Conservation (phyloP, 805 yeast genomes). For the Schwanniomyces polymorphus region DNA sequence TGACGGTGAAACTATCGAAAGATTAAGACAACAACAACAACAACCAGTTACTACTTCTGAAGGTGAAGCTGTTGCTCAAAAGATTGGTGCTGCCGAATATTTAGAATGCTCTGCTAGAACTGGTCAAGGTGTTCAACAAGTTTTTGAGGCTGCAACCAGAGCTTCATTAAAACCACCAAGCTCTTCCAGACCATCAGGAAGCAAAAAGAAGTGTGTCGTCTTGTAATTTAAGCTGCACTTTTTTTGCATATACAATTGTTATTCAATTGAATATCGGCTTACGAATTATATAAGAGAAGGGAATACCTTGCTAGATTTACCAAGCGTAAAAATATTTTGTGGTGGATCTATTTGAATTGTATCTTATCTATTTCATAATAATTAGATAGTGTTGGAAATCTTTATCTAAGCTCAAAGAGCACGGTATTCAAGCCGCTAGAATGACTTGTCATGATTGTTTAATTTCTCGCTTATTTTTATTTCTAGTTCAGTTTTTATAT, state of each 20-base stretch:
- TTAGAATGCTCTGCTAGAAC: conserved; percentile 92
- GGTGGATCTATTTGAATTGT: background rate
- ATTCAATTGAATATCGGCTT: background rate
- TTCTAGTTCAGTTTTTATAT: conserved; percentile 1
- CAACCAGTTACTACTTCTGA: conserved; percentile 80
- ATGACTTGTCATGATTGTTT: background rate
- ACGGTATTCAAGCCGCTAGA: background rate
- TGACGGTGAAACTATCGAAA: conserved; percentile 75
- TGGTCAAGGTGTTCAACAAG: conserved; percentile 90
- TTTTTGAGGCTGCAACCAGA: conserved; percentile 88
- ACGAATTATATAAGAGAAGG: background rate
- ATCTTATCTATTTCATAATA: background rate
- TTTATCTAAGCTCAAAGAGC: background rate
- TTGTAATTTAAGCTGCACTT: conserved; percentile 40
- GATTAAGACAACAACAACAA: conserved; percentile 70
- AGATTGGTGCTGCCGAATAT: conserved; percentile 84
- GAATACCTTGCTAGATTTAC: background rate
- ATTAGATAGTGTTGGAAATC: background rate
- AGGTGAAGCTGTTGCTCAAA: conserved; percentile 84
- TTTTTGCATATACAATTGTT: conserved; percentile 3
- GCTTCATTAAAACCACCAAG: conserved; percentile 79
- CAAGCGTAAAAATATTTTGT: background rate
- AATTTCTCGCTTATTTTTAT: conserved; percentile 1
- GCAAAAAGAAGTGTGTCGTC: conserved; percentile 71
- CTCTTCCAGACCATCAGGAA: conserved; percentile 59